Evolutionary conservation across 768 basidiomycete genomes (phyloP), one percentile per base, ranked within the genome.

Genomic region (Leccinum ochraceum): DNA sequence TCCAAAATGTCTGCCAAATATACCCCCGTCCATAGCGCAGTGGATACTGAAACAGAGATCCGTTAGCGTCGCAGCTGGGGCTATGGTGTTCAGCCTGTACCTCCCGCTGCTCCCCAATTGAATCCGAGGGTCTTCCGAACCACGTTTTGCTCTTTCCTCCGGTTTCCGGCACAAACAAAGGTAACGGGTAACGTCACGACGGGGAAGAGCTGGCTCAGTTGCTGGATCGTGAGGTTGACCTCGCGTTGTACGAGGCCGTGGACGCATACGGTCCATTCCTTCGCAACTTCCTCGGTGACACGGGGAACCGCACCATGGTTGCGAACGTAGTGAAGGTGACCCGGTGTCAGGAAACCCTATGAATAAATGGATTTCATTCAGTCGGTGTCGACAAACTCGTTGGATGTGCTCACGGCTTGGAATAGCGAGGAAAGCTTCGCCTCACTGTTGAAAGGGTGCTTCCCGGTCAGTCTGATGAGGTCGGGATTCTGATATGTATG

Each of bases 121-220:
- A 86, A 86, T 1, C 85, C 85, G 1, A 85, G 76, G 8, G 79
- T 78, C 67, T 86, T 82, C 16, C 76, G 76, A 34, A 86, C 78
- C 51, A 85, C 73, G 64, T 88, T 88, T 67, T 88, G 86, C 65
- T 88, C 86, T 67, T 86, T 87, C 28, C 86, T 74, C 2, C 86
- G 72, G 67, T 87, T 87, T 2, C 86, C 86, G 2, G 86, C 86
- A 62, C 86, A 88, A 3, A 83, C 82, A 11, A 88, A 68, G 0
- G 86, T 87, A 20, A 87, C 77, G 4, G 86, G 86, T 4, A 86
- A 61, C 0, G 85, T 88, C 6, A 86, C 80, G 9, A 81, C 74
- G 10, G 77, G 73, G 65, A 87, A 86, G n/a, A 63, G 72, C 17
- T 66, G 64, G 46, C 75, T 74, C 7, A 87, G 73, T 57, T 85